Base-by-base conservation (phyloP, 1,139 yeast species). In the Saccharomyces pastorianus region DNA sequence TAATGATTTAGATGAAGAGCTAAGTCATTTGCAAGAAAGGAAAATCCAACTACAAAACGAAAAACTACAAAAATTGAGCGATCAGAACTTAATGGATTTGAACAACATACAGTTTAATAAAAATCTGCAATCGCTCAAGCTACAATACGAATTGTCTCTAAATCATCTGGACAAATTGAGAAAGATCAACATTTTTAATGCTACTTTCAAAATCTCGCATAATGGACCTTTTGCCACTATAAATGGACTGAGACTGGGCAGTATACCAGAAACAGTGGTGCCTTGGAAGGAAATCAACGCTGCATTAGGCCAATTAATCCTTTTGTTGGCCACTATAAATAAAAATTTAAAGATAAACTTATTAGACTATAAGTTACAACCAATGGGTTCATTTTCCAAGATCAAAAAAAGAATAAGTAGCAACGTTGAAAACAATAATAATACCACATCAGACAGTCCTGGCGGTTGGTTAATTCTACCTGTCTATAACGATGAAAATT, bases 221-320 rank as follows among this genome's bases (percentile, higher is more conserved):
- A 89, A 86, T 53, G 93, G 93, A 6, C 81, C 81, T 50, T 88
- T 86, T 71, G 97, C 95, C 0, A 86, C 95, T 0, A 91, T 93
- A 28, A 91, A 91, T 68, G 95, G 93, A 0, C 75, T 88, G 48
- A 72, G 96, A 54, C 69, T 93, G 13, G 99, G 98, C 0, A 72
- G 82, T 26, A 66, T 81, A 49, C 79, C 79, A 48, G 78, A 76
- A 1, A 73, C 76, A 56, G 78, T 74, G 53, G 82, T 91, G 0
- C 87, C 95, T 2, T 90, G 96, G 96, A 82, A 88, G 51, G 99
- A 93, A 63, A 83, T 90, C 46, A 93, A 91, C 66, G 95, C 95
- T 0, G 98, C 96, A 0, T 73, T 93, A 67, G 99, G 99, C 0
- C 96, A 91, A 63, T 73, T 91, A 2, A 79, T 88, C 3, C 69